Evolutionary conservation across 345 rosid species (phyloP).

Genomic region (Pugionium cornutum): DNA sequence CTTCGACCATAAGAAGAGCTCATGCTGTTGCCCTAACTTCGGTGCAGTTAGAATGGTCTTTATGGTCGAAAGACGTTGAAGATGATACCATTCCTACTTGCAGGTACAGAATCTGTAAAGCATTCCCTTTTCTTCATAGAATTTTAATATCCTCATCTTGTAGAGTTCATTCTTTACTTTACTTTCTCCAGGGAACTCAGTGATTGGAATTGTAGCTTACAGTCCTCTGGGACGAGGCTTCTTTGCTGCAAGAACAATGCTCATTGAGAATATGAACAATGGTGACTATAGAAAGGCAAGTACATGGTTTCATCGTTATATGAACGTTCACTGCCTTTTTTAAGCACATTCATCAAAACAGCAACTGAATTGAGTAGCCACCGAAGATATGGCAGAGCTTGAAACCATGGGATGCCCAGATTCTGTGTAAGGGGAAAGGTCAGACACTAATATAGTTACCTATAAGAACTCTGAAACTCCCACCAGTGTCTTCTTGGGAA

Average conservation of each 20-base stretch:
- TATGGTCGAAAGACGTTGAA: constrained; percentile 70
- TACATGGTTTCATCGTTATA: not conserved
- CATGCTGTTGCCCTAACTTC: constrained; percentile 67
- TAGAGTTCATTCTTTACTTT: not conserved
- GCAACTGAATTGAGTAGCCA: not conserved
- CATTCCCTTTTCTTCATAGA: not conserved
- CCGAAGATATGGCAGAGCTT: constrained; percentile 56
- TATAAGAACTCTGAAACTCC: constrained; percentile 51
- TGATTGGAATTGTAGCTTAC: constrained; percentile 64
- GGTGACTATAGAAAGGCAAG: constrained; percentile 51
- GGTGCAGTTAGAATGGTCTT: constrained; percentile 66
- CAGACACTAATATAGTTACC: not conserved
- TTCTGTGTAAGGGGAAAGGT: constrained; percentile 51
- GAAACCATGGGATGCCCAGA: constrained; percentile 47
- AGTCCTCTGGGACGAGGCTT: constrained; percentile 70
- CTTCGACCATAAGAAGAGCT: constrained; percentile 67
- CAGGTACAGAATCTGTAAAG: not conserved
- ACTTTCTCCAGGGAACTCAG: constrained; percentile 58
- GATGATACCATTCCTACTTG: constrained; percentile 46
- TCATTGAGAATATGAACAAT: constrained; percentile 40
- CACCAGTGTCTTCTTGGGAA: constrained; percentile 56
- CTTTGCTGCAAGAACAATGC: constrained; percentile 51
- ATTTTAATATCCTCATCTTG: not conserved
- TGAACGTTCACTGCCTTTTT: not conserved
- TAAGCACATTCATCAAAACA: too few relatives aligned